These are phyloP conservation scores for Anthostomella pinea DNA, from an alignment of 2,329 filamentous ascomycete species.

Conservation along the genomic window DNA sequence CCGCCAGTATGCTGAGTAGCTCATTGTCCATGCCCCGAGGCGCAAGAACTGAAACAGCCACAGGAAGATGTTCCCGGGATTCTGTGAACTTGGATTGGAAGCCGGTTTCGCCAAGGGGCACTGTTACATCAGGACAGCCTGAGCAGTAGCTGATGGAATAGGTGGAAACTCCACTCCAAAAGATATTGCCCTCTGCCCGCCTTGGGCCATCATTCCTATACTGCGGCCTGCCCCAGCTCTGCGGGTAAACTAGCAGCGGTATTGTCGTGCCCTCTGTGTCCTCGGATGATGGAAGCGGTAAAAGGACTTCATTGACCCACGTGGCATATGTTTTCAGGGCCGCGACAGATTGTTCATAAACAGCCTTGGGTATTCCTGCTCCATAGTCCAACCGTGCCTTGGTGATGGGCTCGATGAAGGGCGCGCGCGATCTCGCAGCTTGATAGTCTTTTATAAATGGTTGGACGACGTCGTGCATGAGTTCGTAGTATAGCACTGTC, in stretches of 20 bases:
- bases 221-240: constrained; percentile 13
- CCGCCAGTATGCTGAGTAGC: constrained; percentile 9
- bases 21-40: constrained; percentile 9
- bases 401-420: constrained; percentile 16
- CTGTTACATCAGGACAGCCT: constrained; percentile 18
- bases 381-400: constrained; percentile 14
- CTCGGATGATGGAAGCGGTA: constrained; percentile 5
- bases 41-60: constrained; percentile 14
- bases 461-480: constrained; percentile 7
- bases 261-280: constrained; percentile 1
- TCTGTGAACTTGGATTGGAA: constrained; percentile 14
- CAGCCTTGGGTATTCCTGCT: constrained; percentile 1
- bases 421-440: constrained; percentile 3
- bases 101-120: constrained; percentile 14
- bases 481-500: constrained; percentile 11
- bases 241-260: constrained; percentile 17
- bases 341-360: constrained; percentile 3
- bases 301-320: constrained; percentile 14
- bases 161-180: constrained; percentile 16
- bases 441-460: constrained; percentile 11
- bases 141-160: constrained; percentile 20
- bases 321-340: constrained; percentile 7
- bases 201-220: constrained; percentile 14
- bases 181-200: constrained; percentile 7
- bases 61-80: constrained; percentile 11